A percentile compares a stretch with the other conserved stretches of the same genome.
These are phyloP conservation scores for Ophiostoma tasmaniense DNA, from an alignment of 2,329 filamentous ascomycete species.

Conservation along the genomic window DNA sequence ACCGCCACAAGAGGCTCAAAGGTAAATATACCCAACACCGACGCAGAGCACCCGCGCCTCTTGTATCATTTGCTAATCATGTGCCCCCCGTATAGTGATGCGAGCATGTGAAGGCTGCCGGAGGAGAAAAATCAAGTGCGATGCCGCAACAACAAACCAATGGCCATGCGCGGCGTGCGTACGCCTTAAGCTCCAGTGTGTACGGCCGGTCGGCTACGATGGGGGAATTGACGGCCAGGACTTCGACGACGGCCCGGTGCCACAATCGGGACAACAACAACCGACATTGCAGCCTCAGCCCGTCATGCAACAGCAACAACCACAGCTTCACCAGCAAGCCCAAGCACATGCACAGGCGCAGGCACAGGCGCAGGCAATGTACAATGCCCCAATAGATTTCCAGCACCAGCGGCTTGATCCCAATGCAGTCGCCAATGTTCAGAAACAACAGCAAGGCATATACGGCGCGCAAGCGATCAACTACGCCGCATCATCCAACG, in stretches of 20 bases:
- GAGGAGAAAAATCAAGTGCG: conserved; percentile 94
- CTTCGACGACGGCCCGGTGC: conserved; percentile 18
- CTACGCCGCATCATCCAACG: conserved; percentile 33
- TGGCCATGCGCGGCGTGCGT: conserved; percentile 96
- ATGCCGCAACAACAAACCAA: conserved; percentile 91
- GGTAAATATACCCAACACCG: conserved; percentile 43
- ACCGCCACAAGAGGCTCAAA: conserved; percentile 93
- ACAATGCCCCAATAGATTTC: conserved; percentile 26
- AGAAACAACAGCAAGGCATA: conserved; percentile 34
- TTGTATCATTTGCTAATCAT: conserved; percentile 18
- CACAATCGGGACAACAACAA: conserved; percentile 25
- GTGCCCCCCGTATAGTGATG: conserved; percentile 60
- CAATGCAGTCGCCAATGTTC: background rate
- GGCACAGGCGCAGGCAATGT: conserved; percentile 35
- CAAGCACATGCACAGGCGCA: conserved; percentile 27
- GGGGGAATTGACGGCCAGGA: conserved; percentile 26
- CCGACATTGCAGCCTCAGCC: conserved; percentile 27
- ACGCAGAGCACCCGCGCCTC: background rate
- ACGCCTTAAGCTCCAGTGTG: conserved; percentile 83
- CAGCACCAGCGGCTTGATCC: conserved; percentile 16
- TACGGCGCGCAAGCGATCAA: conserved; percentile 39
- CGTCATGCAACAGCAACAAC: conserved; percentile 26
- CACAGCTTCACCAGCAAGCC: conserved; percentile 22
- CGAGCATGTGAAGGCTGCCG: conserved; percentile 93
- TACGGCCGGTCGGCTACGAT: conserved; percentile 71